Evolutionary conservation across 805 yeast species (phyloP).

Genomic region (Teunomyces stri): DNA sequence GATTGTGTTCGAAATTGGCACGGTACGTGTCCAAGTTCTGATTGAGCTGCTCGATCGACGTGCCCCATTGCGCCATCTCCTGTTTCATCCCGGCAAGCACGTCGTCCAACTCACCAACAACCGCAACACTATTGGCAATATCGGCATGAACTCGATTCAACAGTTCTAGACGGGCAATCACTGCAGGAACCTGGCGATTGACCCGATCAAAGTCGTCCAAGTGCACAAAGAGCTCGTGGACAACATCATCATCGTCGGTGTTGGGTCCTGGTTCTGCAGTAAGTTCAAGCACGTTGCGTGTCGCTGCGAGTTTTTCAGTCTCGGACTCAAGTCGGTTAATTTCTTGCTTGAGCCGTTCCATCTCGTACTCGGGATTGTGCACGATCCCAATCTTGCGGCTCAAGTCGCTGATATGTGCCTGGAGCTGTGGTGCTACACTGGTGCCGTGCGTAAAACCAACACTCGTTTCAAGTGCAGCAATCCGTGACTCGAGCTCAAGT

Average conservation of each 20-base stretch:
- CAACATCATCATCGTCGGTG: conserved; percentile 10
- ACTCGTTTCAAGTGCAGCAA: conserved; percentile 19
- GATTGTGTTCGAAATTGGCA: conserved; percentile 21
- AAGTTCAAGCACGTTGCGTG: conserved; percentile 8
- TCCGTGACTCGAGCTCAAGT: conserved; percentile 24
- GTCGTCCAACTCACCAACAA: conserved; percentile 25
- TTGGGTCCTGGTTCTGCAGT: background rate
- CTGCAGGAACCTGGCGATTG: conserved; percentile 20
- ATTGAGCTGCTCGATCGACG: conserved; percentile 19
- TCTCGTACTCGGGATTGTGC: conserved; percentile 32
- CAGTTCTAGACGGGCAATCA: conserved; percentile 28
- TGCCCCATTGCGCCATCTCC: conserved; percentile 33
- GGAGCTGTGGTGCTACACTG: conserved; percentile 16
- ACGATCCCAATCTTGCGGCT: conserved; percentile 32
- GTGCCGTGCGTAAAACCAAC: conserved; percentile 17
- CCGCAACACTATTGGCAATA: conserved; percentile 24
- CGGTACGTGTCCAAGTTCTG: conserved; percentile 23
- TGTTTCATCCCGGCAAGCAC: conserved; percentile 20
- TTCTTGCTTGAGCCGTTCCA: conserved; percentile 22
- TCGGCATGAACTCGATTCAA: conserved; percentile 34
- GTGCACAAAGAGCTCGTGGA: conserved; percentile 24
- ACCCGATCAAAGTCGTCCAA: conserved; percentile 25
- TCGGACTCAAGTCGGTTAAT: conserved; percentile 23
- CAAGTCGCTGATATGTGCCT: conserved; percentile 28
- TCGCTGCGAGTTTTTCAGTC: conserved; percentile 23